A percentile compares a stretch with the other conserved stretches of the same genome.
Evolutionary conservation across 768 basidiomycete species (phyloP).

Genomic region (Pisolithus orientalis): DNA sequence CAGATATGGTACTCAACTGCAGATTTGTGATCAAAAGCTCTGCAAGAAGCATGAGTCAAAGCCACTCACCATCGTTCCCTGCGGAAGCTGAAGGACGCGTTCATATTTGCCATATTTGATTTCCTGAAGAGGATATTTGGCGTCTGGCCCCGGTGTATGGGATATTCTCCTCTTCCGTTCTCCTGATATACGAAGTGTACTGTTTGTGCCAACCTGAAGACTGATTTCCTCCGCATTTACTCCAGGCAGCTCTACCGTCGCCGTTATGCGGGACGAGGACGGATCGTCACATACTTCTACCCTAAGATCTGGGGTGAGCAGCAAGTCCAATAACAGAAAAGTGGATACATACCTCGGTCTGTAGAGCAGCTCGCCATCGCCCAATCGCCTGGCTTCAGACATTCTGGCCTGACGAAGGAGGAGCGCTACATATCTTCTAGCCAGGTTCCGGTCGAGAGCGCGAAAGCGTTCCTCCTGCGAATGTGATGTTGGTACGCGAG

Average conservation of each 20-base stretch:
- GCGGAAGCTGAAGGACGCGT: slow-evolving; percentile 31
- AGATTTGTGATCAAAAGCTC: neutral
- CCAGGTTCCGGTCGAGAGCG: slow-evolving; percentile 26
- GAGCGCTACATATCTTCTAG: slow-evolving; percentile 22
- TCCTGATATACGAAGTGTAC: slow-evolving; percentile 30
- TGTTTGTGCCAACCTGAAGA: slow-evolving; percentile 27
- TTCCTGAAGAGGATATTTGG: slow-evolving; percentile 28
- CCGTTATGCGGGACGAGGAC: slow-evolving; percentile 24
- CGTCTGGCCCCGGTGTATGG: slow-evolving; percentile 11
- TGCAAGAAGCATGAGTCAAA: slow-evolving; percentile 3
- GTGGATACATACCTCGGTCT: slow-evolving; percentile 23
- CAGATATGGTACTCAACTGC: slow-evolving; percentile 34
- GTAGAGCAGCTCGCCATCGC: slow-evolving; percentile 25
- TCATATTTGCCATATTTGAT: slow-evolving; percentile 36
- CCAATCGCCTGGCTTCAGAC: slow-evolving; percentile 16
- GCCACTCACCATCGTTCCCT: slow-evolving; percentile 29
- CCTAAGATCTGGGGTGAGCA: slow-evolving; percentile 19
- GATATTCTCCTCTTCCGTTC: slow-evolving; percentile 17
- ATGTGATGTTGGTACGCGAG: slow-evolving; percentile 7
- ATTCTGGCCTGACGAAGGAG: slow-evolving; percentile 15
- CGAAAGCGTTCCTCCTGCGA: slow-evolving; percentile 22
- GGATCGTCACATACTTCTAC: slow-evolving; percentile 36
- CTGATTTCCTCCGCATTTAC: slow-evolving; percentile 29
- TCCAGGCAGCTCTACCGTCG: slow-evolving; percentile 36
- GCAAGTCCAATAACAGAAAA: slow-evolving; percentile 1